phyloP scores from a whole-genome alignment of 2,329 filamentous ascomycete species.

The Pseudocercospora vitis region DNA sequence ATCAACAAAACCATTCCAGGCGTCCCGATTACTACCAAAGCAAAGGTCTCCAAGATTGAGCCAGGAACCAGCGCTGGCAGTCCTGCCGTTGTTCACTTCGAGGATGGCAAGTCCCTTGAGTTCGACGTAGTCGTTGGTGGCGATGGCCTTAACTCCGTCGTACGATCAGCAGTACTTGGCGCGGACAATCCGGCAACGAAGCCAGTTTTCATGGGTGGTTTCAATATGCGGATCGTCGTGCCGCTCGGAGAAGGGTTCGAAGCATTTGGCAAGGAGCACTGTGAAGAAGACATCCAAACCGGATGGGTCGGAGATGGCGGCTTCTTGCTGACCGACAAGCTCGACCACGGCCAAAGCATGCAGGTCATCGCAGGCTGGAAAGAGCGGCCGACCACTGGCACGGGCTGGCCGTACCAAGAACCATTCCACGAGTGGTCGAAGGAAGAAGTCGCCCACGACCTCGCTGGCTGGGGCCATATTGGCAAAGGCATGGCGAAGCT shows the following conservation, averaged over 20 bases:
- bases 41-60: neutral
- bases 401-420: constrained; percentile 3
- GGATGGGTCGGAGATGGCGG: constrained; percentile 16
- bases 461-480: constrained; percentile 10
- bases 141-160: constrained; percentile 4
- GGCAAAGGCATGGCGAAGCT: constrained; percentile 13
- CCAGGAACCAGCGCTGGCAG: neutral
- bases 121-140: constrained; percentile 3
- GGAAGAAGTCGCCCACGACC: constrained; percentile 8
- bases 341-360: constrained; percentile 13
- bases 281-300: constrained; percentile 1
- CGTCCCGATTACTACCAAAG: neutral
- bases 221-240: constrained; percentile 12
- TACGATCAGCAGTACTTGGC: constrained; percentile 3
- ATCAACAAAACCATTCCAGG: constrained; percentile 6
- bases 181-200: constrained; percentile 11
- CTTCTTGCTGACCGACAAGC: constrained; percentile 12
- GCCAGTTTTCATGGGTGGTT: constrained; percentile 11
- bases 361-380: constrained; percentile 14
- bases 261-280: constrained; percentile 14
- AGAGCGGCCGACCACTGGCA: neutral
- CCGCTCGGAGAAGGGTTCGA: constrained; percentile 8
- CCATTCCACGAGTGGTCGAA: constrained; percentile 10
- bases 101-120: neutral
- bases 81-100: neutral